Percentiles rank a stretch among this genome's conserved stretches.
Evolutionary conservation across 2,329 filamentous ascomycete genomes (phyloP).

Genomic region (Botrytis tulipae): DNA sequence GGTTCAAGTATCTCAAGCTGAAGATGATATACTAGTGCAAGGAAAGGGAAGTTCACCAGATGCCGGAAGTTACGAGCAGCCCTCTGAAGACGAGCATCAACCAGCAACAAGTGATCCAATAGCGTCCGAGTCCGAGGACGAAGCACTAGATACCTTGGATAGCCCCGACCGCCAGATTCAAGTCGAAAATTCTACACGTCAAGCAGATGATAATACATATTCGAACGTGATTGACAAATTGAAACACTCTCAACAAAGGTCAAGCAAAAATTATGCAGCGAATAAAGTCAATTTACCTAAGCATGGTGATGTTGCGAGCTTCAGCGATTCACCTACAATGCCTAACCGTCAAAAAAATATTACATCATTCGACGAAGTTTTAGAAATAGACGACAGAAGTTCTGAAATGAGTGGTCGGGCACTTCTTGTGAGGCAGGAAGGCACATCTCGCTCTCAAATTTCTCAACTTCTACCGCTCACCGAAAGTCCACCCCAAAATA

Average conservation of each 20-base stretch:
- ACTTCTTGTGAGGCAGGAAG: neutral
- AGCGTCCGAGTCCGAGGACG: neutral
- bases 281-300: neutral
- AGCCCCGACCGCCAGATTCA: neutral
- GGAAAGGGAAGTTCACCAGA: constrained; percentile 3
- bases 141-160: neutral
- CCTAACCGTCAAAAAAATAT: too few species aligned
- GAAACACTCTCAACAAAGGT: neutral
- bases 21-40: neutral
- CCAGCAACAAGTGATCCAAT: neutral
- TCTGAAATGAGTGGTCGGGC: neutral
- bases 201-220: neutral
- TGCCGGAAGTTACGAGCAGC: neutral
- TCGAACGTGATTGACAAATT: neutral
- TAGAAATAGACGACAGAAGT: neutral
- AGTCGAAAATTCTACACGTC: neutral
- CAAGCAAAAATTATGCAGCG: neutral
- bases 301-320: neutral
- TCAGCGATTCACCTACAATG: constrained; percentile 2
- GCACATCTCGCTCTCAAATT: neutral
- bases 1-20: neutral
- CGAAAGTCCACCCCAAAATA: neutral
- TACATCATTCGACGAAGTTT: neutral
- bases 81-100: neutral
- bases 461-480: neutral